Base-by-base conservation (phyloP, 495 filamentous ascomycete species). In the Pyrenula massariospora region DNA sequence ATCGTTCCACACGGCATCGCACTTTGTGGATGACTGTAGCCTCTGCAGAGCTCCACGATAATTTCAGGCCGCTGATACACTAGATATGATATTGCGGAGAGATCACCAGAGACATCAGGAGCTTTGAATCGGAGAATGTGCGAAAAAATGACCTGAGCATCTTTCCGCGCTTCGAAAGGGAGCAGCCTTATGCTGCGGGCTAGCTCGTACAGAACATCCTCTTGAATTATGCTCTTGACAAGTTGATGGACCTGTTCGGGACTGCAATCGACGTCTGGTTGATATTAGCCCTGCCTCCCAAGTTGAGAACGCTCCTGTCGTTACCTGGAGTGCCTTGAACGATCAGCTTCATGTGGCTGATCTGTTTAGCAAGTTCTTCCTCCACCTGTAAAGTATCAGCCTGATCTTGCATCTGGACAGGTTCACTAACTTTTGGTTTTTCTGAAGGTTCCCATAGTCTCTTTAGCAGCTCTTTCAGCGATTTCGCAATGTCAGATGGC, bases 111-210 rank as follows among this genome's bases (percentile, higher is more conserved):
- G 61, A 56, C 71, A 63, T 66, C 57, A 11, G 85, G 77, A 12
- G 80, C 79, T 59, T 85, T 85, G 75, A 89, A 95, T 25, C 90
- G 86, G 65, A 95, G 84, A 54, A 88, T 82, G 70, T 89, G 87
- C 11, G 87, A 92, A 75, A 94, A 87, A 63, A 96, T 91, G 62
- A 87, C 86, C 66, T 95, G 88, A 10, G 85, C 84, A 64, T 95
- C 89, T 72, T 94, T 95, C 63, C 87, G 82, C 23, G 89, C 85
- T 74, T 99, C 94, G 75, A 99, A 99, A 3, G 92, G 88, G 3
- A 97, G 82, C 24, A 84, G 77, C 68, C 86, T 80, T 52, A 99
- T 84, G 65, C 83, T 82, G 50, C 79, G 77, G 24, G 91, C 86
- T 42, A 99, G 84, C 25, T 86, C 74, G 62, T 85, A 87, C 36